A percentile compares a stretch with the other conserved stretches of the same genome.
phyloP scores from a whole-genome alignment of 306 rosid species.

The Citrullus amarus region DNA sequence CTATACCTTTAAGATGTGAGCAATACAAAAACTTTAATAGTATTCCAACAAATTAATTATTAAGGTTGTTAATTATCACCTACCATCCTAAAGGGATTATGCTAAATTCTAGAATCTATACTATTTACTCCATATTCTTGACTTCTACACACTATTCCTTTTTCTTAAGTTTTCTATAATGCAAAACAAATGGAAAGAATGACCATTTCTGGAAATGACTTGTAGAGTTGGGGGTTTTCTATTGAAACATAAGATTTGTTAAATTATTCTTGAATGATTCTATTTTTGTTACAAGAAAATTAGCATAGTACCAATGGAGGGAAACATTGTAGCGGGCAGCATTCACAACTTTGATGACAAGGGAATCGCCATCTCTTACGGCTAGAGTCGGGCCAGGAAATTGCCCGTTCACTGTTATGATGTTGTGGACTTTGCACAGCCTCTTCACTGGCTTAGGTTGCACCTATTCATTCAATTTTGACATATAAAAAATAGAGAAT shows the following conservation, averaged over 20 bases:
- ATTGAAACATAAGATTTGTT: too few species aligned
- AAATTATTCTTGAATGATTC: too few species aligned
- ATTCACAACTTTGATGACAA: slow-evolving; percentile 51
- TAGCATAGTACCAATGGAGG: slow-evolving; percentile 49
- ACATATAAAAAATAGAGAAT: background rate
- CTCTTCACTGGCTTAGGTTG: slow-evolving; percentile 54
- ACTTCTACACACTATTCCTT: background rate
- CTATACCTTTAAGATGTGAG: too few species aligned
- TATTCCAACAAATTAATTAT: too few species aligned
- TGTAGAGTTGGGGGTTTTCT: too few species aligned
- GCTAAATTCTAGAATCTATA: background rate
- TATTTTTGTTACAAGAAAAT: background rate
- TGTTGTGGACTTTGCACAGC: slow-evolving; percentile 66
- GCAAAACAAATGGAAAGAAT: background rate
- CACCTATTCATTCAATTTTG: slow-evolving; percentile 13
- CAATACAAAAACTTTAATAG: too few species aligned
- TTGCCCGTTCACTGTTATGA: slow-evolving; percentile 64
- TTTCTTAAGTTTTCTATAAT: background rate
- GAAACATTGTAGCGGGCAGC: slow-evolving; percentile 53
- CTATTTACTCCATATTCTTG: background rate
- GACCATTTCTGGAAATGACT: background rate
- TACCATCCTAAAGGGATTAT: too few species aligned
- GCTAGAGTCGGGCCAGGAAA: slow-evolving; percentile 70
- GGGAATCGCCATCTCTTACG: slow-evolving; percentile 62
- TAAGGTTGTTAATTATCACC: too few species aligned